Percentiles rank a stretch among this genome's conserved stretches.
phyloP scores from a whole-genome alignment of 495 filamentous ascomycete species.

The Tuber microsphaerosporum region DNA sequence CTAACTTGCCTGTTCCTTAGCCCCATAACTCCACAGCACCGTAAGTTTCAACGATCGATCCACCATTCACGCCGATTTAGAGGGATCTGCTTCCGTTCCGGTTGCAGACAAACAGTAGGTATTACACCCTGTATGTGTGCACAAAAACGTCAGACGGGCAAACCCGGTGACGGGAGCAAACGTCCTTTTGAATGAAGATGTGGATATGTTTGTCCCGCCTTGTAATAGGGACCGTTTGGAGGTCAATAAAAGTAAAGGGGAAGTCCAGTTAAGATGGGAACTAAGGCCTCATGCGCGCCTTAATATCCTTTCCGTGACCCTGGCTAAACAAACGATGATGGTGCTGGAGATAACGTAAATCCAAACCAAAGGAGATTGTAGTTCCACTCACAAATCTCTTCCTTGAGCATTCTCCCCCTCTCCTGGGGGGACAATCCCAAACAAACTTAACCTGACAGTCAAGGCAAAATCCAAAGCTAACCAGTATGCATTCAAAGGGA shows the following conservation, averaged over 20 bases:
- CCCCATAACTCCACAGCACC: background rate
- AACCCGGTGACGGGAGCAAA: background rate
- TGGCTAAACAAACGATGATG: background rate
- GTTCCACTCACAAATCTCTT: too few species aligned
- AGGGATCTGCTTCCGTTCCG: background rate
- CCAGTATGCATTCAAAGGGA: too few species aligned
- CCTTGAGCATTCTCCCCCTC: too few species aligned
- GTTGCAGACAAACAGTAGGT: background rate
- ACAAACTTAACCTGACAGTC: too few species aligned
- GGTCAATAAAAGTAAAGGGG: too few species aligned
- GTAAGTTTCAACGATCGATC: background rate
- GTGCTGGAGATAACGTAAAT: too few species aligned
- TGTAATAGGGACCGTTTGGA: background rate
- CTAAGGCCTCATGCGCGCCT: background rate
- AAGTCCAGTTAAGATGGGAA: background rate
- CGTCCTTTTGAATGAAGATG: background rate
- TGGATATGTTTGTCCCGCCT: background rate
- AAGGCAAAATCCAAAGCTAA: too few species aligned
- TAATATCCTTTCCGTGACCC: background rate
- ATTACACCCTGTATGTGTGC: background rate
- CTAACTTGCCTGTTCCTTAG: background rate
- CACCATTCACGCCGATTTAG: background rate
- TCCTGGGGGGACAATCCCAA: too few species aligned
- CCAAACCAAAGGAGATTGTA: too few species aligned
- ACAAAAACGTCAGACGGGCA: background rate